phyloP scores from a whole-genome alignment of 2,329 filamentous ascomycete species.

The Emericellopsis cladophorae region DNA sequence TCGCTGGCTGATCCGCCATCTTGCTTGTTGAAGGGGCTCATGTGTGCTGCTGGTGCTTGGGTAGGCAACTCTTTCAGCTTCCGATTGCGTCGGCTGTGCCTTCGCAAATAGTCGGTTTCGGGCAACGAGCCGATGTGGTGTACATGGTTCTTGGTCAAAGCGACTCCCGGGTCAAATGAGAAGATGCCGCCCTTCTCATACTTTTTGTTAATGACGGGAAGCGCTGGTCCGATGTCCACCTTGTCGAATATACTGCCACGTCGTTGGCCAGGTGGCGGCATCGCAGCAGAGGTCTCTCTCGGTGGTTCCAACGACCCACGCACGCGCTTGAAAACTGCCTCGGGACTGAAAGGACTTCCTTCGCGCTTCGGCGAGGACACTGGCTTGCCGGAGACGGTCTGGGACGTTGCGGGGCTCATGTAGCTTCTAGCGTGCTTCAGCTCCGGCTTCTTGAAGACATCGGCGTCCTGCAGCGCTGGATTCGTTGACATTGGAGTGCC shows the following conservation, averaged over 20 bases:
- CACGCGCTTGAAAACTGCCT: constrained; percentile 46
- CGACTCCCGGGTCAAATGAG: constrained; percentile 20
- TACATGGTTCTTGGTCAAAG: background rate
- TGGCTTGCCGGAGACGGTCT: constrained; percentile 13
- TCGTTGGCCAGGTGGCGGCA: constrained; percentile 10
- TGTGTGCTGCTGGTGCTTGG: constrained; percentile 8
- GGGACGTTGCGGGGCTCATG: constrained; percentile 23
- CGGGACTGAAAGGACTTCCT: constrained; percentile 43
- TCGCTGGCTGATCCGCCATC: constrained; percentile 16
- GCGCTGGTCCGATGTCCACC: constrained; percentile 37
- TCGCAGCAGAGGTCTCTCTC: too few relatives aligned
- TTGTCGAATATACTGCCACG: constrained; percentile 39
- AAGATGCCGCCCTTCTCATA: constrained; percentile 45
- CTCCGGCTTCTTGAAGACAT: constrained; percentile 45
- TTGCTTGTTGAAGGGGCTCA: constrained; percentile 25
- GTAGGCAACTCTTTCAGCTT: constrained; percentile 13
- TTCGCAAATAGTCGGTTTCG: constrained; percentile 33
- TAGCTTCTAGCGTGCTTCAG: constrained; percentile 44
- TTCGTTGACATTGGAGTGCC: constrained; percentile 2
- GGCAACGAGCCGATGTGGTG: constrained; percentile 16
- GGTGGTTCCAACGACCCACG: constrained; percentile 26
- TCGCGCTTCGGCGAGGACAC: constrained; percentile 30
- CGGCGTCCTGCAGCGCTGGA: constrained; percentile 9
- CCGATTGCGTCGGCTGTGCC: constrained; percentile 28
- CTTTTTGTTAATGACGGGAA: constrained; percentile 43